Percentiles rank a stretch among this genome's conserved stretches.
These are phyloP conservation scores for Austroboletus sp. DNA, from an alignment of 1,284 basidiomycete species.

Conservation along the genomic window DNA sequence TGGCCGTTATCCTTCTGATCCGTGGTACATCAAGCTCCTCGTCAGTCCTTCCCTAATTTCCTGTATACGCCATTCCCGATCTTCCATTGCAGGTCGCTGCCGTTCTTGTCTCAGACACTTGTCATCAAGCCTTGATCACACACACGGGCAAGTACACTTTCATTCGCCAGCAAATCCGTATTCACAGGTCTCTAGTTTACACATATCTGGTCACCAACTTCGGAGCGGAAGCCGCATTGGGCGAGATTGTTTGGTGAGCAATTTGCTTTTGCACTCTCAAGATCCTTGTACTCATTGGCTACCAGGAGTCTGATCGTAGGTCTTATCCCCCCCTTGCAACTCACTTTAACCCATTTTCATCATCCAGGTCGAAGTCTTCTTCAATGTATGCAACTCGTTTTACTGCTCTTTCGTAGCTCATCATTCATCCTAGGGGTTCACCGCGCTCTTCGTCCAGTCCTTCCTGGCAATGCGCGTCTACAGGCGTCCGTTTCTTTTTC, in stretches of 20 bases:
- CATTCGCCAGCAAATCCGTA: background rate
- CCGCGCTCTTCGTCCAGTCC: constrained; percentile 35
- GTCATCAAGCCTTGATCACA: constrained; percentile 53
- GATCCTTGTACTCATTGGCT: constrained; percentile 19
- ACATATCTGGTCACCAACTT: constrained; percentile 37
- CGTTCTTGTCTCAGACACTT: constrained; percentile 47
- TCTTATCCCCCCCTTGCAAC: background rate
- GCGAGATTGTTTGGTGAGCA: constrained; percentile 44
- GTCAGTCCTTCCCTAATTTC: background rate
- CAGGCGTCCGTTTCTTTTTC: constrained; percentile 16
- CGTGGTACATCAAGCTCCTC: constrained; percentile 40
- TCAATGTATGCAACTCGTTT: constrained; percentile 23
- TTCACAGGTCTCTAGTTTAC: constrained; percentile 40
- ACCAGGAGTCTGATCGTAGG: constrained; percentile 45
- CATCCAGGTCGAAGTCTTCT: constrained; percentile 34
- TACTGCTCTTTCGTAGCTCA: background rate
- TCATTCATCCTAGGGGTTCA: constrained; percentile 22
- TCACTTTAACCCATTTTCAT: constrained; percentile 18
- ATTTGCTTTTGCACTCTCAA: constrained; percentile 8
- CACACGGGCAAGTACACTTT: constrained; percentile 41
- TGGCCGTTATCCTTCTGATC: constrained; percentile 43
- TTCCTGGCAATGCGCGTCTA: constrained; percentile 29
- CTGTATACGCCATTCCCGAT: background rate
- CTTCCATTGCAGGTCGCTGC: constrained; percentile 38
- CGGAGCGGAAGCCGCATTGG: constrained; percentile 29